Conservation (phyloP, 257 asterid species). For the Echium plantagineum region DNA sequence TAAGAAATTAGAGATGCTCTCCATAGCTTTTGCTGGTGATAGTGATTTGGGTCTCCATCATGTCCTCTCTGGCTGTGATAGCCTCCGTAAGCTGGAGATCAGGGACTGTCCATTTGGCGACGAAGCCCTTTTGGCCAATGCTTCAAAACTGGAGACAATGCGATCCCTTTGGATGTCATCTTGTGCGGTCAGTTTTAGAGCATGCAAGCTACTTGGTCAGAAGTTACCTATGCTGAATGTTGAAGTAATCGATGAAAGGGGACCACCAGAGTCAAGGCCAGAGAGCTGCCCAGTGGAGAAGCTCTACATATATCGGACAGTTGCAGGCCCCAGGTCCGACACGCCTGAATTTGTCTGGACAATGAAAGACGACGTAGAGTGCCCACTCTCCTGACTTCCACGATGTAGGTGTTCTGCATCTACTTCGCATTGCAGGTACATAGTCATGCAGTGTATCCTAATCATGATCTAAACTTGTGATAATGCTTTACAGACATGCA, state of each 20-base stretch:
- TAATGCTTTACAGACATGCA: too few species aligned
- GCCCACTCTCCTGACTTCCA: neutral
- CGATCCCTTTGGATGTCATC: conserved; percentile 98
- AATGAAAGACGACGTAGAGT: conserved; percentile 18
- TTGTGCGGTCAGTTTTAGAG: conserved; percentile 71
- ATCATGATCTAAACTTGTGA: too few species aligned
- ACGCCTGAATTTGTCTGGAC: conserved; percentile 61
- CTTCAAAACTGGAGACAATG: conserved; percentile 89
- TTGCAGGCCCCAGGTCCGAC: conserved; percentile 62
- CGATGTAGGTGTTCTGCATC: too few species aligned
- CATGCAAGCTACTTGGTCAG: conserved; percentile 61
- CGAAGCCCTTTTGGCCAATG: conserved; percentile 58
- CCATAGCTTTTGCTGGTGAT: conserved; percentile 74
- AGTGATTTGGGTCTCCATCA: conserved; percentile 70
- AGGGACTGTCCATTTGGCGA: conserved; percentile 78
- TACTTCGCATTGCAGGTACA: too few species aligned
- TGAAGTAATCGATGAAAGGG: conserved; percentile 56
- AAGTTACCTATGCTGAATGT: conserved; percentile 70
- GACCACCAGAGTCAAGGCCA: conserved; percentile 20
- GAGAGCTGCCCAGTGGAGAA: conserved; percentile 49
- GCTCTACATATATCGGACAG: conserved; percentile 66
- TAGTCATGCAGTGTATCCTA: too few species aligned
- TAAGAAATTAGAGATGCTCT: conserved; percentile 75
- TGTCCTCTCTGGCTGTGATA: conserved; percentile 72
- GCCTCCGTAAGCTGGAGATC: conserved; percentile 64